Conservation (phyloP, 1,139 yeast genomes). For the Taphrina sp. region DNA sequence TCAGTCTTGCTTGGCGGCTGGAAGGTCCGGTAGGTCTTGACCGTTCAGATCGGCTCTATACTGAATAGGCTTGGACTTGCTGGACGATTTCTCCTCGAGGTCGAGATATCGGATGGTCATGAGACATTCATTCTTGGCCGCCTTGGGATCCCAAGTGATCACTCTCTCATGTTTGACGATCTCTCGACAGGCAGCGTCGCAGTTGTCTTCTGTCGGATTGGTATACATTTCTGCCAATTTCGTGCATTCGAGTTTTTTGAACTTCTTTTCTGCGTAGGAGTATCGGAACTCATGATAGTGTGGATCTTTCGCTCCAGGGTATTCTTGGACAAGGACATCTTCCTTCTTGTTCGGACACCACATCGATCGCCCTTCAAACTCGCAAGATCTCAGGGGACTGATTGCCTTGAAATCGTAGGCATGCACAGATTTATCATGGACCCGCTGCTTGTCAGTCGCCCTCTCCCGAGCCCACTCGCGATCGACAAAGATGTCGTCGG, state of each 20-base stretch:
- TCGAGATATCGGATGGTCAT: no score
- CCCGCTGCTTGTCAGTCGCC: background rate
- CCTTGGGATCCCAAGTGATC: background rate
- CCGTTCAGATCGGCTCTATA: no score
- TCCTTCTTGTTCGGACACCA: background rate
- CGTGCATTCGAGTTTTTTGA: background rate
- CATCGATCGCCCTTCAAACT: background rate
- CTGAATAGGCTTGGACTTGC: no score
- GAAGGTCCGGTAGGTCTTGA: no score
- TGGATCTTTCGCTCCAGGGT: background rate
- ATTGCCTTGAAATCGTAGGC: background rate
- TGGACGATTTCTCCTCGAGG: no score
- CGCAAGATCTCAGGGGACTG: background rate
- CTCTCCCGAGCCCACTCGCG: background rate
- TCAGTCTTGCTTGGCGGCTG: no score
- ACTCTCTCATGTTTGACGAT: background rate
- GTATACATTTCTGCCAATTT: background rate
- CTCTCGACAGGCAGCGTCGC: background rate
- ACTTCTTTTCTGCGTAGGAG: background rate
- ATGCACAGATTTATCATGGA: background rate
- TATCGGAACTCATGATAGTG: background rate
- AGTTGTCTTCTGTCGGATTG: background rate
- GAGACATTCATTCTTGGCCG: no score
- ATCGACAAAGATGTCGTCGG: background rate
- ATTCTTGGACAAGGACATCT: background rate